These are phyloP conservation scores for Tulasnella sp. DNA, from an alignment of 768 basidiomycete genomes.

Conservation along the genomic window DNA sequence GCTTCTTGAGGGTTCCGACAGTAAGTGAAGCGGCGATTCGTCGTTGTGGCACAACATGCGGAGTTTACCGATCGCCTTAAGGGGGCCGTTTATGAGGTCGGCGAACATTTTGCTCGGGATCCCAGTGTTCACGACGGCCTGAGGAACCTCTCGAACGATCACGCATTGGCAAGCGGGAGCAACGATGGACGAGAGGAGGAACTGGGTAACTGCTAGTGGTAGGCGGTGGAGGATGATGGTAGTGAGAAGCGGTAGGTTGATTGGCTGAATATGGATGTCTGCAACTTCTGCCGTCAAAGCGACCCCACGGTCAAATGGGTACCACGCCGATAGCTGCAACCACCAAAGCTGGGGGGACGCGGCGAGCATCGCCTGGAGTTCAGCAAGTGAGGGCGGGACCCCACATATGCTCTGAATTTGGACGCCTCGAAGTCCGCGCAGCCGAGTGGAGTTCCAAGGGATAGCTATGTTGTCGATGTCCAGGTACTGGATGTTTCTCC, in stretches of 20 bases:
- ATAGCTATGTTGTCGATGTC: background rate
- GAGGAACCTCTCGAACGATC: background rate
- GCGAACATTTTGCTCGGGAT: background rate
- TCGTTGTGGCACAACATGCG: background rate
- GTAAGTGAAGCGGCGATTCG: background rate
- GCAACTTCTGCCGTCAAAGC: background rate
- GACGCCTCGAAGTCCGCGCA: background rate
- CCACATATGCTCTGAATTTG: background rate
- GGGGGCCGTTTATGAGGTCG: background rate
- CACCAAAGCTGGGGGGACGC: background rate
- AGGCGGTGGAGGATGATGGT: background rate
- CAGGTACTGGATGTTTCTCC: background rate
- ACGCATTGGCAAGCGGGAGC: background rate
- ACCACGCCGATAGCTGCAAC: background rate
- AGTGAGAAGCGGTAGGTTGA: background rate
- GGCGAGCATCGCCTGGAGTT: background rate
- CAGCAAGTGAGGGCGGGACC: background rate
- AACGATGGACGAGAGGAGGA: background rate
- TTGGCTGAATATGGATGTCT: background rate
- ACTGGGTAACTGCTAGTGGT: background rate
- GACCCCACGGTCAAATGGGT: background rate
- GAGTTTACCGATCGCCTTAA: background rate
- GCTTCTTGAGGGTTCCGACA: background rate
- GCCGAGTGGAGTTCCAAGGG: background rate
- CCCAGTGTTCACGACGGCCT: background rate